Conservation (phyloP, 495 filamentous ascomycete genomes). For the Mytilinidion resinicola region DNA sequence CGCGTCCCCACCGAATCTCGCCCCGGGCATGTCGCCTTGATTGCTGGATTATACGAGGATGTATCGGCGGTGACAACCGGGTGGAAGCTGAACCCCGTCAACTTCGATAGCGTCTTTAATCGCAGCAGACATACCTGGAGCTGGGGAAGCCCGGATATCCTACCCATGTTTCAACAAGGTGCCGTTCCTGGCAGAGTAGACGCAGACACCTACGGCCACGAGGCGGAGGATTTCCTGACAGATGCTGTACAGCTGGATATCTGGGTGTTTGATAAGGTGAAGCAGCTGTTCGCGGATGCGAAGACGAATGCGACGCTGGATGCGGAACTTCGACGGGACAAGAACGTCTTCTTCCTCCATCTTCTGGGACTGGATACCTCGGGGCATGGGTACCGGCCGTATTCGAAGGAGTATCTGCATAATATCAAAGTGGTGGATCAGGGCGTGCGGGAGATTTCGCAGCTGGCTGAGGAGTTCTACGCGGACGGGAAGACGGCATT, state of each 20-base stretch:
- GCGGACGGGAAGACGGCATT: slow-evolving; percentile 87
- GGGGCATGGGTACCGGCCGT: slow-evolving; percentile 82
- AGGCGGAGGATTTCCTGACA: slow-evolving; percentile 81
- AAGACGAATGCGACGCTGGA: slow-evolving; percentile 69
- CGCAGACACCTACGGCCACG: slow-evolving; percentile 72
- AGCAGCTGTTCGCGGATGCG: slow-evolving; percentile 75
- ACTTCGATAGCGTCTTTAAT: slow-evolving; percentile 99
- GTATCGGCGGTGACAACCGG: slow-evolving; percentile 96
- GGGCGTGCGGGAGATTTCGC: slow-evolving; percentile 75
- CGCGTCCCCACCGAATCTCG: slow-evolving; percentile 96
- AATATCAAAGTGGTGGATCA: slow-evolving; percentile 94
- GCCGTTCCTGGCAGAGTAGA: slow-evolving; percentile 83
- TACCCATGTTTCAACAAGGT: slow-evolving; percentile 94
- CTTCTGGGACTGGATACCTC: slow-evolving; percentile 92
- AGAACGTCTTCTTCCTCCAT: slow-evolving; percentile 93
- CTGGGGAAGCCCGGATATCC: slow-evolving; percentile 97
- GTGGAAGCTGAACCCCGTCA: slow-evolving; percentile 97
- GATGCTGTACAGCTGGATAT: slow-evolving; percentile 77
- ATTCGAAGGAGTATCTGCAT: slow-evolving; percentile 88
- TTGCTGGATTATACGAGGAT: slow-evolving; percentile 96
- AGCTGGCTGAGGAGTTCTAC: slow-evolving; percentile 84
- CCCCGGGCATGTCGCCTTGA: slow-evolving; percentile 94
- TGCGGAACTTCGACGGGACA: slow-evolving; percentile 69
- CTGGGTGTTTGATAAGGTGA: slow-evolving; percentile 95
- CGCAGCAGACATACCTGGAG: slow-evolving; percentile 95